Base-by-base conservation (phyloP, 805 yeast species). In the Suhomyces vadensis region DNA sequence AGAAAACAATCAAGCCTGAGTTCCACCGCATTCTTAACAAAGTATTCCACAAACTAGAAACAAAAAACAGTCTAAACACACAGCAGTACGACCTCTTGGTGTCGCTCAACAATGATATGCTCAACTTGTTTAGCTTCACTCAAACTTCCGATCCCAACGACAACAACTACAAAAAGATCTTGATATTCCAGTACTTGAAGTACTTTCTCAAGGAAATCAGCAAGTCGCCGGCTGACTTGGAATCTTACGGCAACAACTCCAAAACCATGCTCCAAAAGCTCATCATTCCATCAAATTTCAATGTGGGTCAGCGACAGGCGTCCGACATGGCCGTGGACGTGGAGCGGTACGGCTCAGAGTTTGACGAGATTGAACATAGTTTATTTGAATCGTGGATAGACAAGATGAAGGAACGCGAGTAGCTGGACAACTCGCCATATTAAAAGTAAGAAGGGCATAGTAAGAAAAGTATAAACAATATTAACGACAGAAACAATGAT, bases 381-480 rank as follows among this genome's bases (percentile, higher is more conserved):
- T 58, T 72, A 24, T 52, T 70, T 24, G 70, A 64, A 22, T 60
- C 72, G 6, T 72, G 77, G 77, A 60, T 71, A n/a, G 70, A 67
- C 31, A 60, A 59, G 39, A 66, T 67, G 71, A 50, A 41, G 6
- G 52, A 45, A 24, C n/a, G n/a, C n/a, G n/a, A n/a, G n/a, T 42
- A 41, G 31, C 31, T 45, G 37, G 39, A 27, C 17, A 26, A 14
- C 29, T 26, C 14, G 9, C 21, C n/a, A n/a, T 14, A 4, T 16
- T 9, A 6, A 10, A 19, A 20, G 35, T 27, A n/a, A n/a, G n/a
- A n/a, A n/a, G n/a, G n/a, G n/a, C n/a, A n/a, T n/a, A n/a, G n/a
- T n/a, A n/a, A n/a, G n/a, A n/a, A n/a, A n/a, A n/a, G n/a, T n/a
- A n/a, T n/a, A n/a, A n/a, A n/a, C n/a, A n/a, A n/a, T n/a, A n/a